Conservation (phyloP, 1,139 yeast genomes). For the Scheffersomyces cryptocercus region DNA sequence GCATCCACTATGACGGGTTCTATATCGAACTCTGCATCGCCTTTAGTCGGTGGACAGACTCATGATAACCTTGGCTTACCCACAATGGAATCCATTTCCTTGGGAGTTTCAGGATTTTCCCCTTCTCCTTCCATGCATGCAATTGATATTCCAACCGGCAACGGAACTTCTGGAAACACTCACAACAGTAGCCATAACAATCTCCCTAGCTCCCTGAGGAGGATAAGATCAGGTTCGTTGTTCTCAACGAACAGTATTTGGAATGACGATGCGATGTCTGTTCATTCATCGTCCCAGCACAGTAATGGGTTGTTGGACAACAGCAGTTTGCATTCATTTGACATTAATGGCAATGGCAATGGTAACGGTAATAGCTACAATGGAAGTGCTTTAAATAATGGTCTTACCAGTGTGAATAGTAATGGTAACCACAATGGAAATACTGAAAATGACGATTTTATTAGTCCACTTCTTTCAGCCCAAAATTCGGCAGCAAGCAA, state of each 20-base stretch:
- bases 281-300: slow-evolving; percentile 17
- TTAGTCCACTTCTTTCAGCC: slow-evolving; percentile 35
- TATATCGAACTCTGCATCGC: slow-evolving; percentile 16
- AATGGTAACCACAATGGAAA: slow-evolving; percentile 7
- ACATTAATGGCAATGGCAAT: slow-evolving; percentile 8
- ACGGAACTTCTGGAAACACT: slow-evolving; percentile 1
- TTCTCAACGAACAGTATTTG: slow-evolving; percentile 49
- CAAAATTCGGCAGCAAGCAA: slow-evolving; percentile 16
- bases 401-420: slow-evolving; percentile 7
- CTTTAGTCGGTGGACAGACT: slow-evolving; percentile 16
- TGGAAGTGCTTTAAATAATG: slow-evolving; percentile 19
- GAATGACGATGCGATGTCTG: slow-evolving; percentile 40
- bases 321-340: slow-evolving; percentile 16
- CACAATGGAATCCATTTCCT: slow-evolving; percentile 23
- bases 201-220: slow-evolving; percentile 12
- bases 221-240: slow-evolving; percentile 47
- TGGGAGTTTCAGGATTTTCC: slow-evolving; percentile 18
- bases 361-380: slow-evolving; percentile 13
- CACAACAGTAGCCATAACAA: slow-evolving; percentile 1
- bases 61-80: slow-evolving; percentile 19
- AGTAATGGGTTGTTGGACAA: slow-evolving; percentile 14
- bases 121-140: slow-evolving; percentile 19
- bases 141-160: slow-evolving; percentile 18
- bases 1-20: slow-evolving; percentile 4
- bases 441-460: slow-evolving; percentile 15